Base-by-base conservation (phyloP, 2,329 filamentous ascomycete species). In the Monosporascus sp. region DNA sequence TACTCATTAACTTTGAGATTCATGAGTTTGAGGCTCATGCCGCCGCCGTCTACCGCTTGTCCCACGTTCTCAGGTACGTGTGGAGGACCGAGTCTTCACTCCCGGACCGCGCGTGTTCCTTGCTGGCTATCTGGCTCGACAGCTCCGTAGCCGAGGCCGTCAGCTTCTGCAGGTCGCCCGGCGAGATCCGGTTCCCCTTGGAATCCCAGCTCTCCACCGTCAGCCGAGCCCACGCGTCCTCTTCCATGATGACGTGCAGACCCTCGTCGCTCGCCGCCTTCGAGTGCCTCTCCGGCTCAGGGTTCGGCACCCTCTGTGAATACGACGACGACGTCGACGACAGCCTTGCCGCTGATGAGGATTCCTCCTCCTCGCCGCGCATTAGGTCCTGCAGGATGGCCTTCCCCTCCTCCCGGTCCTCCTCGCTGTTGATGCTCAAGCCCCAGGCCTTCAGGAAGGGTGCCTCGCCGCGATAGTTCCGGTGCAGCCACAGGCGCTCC, bases 401-500 rank as follows among this genome's bases (percentile, higher is more conserved):
- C 3, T 52, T 50, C 1, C 63, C 63, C 42, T 65, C 63, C 14
- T 57, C 57, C 6, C 63, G 56, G n/a, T 65, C 63, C n/a, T 60
- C 57, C 18, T 56, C 55, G 20, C 44, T 60, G 9, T 50, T 49
- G n/a, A 65, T 65, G 41, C 57, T 52, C 9, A 65, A 52, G 1
- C 63, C 63, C 63, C 63, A 65, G 6, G 63, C 61, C 20, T 56
- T 59, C 27, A 65, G 52, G 52, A 65, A 65, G 9, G 52, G 59
- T 3, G 62, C 60, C 50, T 65, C 63, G 39, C 63, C 63, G 15
- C 62, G 60, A 52, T 65, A 65, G 41, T 65, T 59, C 31, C 56
- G 49, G 52, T 65, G 63, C 27, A 65, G 48, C 63, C 63, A 65
- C 25, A 64, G 54, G 6, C 62, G 54, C 39, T 65, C 63, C 48